Percentiles rank a stretch among this genome's conserved stretches.
phyloP scores from a whole-genome alignment of 345 rosid species.

The Rhodomyrtus tomentosa region DNA sequence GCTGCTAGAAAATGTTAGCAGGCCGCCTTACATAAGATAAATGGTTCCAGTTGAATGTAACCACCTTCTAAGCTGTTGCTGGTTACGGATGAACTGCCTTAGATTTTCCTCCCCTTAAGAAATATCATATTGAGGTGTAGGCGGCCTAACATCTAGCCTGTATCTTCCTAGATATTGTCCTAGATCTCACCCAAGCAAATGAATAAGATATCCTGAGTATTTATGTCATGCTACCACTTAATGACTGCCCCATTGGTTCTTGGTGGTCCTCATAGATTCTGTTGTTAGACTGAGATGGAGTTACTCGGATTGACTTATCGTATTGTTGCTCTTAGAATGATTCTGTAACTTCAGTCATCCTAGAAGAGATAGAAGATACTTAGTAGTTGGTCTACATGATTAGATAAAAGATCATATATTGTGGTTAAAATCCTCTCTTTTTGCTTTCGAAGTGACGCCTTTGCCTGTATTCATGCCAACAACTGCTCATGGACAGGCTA shows the following conservation, averaged over 20 bases:
- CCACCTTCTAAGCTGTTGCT: not conserved
- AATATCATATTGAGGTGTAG: not conserved
- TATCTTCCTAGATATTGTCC: not conserved
- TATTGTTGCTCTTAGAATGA: not conserved
- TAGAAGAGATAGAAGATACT: not conserved
- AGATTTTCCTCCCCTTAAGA: not conserved
- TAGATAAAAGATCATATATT: not conserved
- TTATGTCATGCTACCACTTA: not conserved
- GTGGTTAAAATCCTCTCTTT: not conserved
- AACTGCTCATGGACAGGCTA: conserved; percentile 30
- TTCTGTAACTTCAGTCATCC: not conserved
- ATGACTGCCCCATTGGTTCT: not conserved
- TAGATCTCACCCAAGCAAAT: not conserved
- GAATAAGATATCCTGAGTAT: not conserved
- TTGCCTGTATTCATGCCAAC: not conserved
- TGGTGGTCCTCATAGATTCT: not conserved
- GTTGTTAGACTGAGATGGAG: not conserved
- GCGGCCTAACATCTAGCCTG: not conserved
- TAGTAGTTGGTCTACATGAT: not conserved
- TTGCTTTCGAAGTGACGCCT: not conserved
- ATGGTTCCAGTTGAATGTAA: not conserved
- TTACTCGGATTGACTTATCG: not conserved
- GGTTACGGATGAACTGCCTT: not conserved
- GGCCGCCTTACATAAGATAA: not conserved
- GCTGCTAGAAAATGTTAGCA: not conserved